Percentiles rank a stretch among this genome's conserved stretches.
Conservation (phyloP, 805 yeast species). For the Diddensiella transvaalensis region DNA sequence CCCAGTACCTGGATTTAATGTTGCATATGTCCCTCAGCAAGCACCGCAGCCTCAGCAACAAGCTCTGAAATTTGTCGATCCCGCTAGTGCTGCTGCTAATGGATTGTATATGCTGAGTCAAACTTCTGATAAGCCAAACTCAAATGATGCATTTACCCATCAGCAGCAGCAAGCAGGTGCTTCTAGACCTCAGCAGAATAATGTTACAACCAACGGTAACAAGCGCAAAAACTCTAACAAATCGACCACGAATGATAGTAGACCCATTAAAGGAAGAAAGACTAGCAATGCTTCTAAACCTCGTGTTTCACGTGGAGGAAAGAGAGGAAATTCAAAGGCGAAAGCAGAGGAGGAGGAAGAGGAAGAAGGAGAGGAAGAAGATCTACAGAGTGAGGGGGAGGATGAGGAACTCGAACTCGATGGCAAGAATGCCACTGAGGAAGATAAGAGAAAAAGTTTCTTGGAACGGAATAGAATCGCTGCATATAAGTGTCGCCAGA, state of each 20-base stretch:
- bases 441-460: slow-evolving; percentile 70
- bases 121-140: background rate
- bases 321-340: background rate
- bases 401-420: slow-evolving; percentile 5
- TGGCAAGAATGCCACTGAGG: slow-evolving; percentile 43
- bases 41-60: background rate
- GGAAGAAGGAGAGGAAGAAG: slow-evolving; percentile 5
- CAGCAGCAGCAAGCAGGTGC: background rate
- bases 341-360: slow-evolving; percentile 9
- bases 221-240: slow-evolving; percentile 17
- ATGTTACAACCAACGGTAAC: slow-evolving; percentile 10
- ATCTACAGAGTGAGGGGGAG: slow-evolving; percentile 6
- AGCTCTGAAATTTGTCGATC: background rate
- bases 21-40: background rate
- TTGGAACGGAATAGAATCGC: slow-evolving; percentile 92
- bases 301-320: background rate
- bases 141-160: background rate
- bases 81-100: slow-evolving; percentile 28
- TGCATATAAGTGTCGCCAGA: slow-evolving; percentile 90
- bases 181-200: too few relatives aligned
- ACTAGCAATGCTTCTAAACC: background rate
- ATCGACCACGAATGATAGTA: slow-evolving; percentile 19
- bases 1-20: background rate
- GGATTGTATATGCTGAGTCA: slow-evolving; percentile 34
- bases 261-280: slow-evolving; percentile 8